Percentiles rank a stretch among this genome's conserved stretches.
phyloP scores from a whole-genome alignment of 2,329 filamentous ascomycete species.

The Corynespora cassiicola region DNA sequence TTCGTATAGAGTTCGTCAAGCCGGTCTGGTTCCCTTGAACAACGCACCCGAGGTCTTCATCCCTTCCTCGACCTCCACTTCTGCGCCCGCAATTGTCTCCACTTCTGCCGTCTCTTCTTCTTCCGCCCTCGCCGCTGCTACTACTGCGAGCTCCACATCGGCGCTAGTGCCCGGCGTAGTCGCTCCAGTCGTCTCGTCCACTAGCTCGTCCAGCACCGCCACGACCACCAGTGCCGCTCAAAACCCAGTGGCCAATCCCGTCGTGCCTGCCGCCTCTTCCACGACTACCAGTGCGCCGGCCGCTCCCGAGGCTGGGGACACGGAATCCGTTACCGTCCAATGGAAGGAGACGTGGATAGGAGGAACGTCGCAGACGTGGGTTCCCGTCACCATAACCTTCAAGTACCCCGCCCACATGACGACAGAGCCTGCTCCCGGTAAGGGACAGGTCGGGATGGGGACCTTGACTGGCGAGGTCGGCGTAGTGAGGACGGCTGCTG shows the following conservation, averaged over 20 bases:
- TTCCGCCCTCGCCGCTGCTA: too few relatives aligned
- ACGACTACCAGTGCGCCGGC: constrained; percentile 7
- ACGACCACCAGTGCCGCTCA: constrained; percentile 2
- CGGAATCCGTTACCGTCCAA: constrained; percentile 34
- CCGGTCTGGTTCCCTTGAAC: too few relatives aligned
- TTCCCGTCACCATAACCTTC: constrained; percentile 34
- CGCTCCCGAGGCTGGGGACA: constrained; percentile 5
- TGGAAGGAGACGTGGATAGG: constrained; percentile 42
- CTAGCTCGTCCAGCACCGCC: background rate
- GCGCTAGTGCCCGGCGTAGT: too few relatives aligned
- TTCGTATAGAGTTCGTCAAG: too few relatives aligned
- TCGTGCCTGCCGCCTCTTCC: constrained; percentile 2
- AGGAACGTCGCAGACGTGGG: constrained; percentile 36
- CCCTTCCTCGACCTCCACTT: too few relatives aligned
- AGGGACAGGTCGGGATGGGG: constrained; percentile 42
- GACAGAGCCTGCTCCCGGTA: constrained; percentile 30
- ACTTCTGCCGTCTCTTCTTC: too few relatives aligned
- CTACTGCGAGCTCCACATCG: too few relatives aligned
- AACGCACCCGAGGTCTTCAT: too few relatives aligned
- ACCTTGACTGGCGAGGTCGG: constrained; percentile 38
- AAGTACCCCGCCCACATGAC: constrained; percentile 26
- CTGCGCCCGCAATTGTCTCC: too few relatives aligned
- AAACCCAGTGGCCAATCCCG: constrained; percentile 2
- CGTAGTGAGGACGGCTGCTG: constrained; percentile 29
- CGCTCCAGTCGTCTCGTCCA: too few relatives aligned